Evolutionary conservation across 768 basidiomycete species (phyloP).

Genomic region (Rhodotorula paludigena): DNA sequence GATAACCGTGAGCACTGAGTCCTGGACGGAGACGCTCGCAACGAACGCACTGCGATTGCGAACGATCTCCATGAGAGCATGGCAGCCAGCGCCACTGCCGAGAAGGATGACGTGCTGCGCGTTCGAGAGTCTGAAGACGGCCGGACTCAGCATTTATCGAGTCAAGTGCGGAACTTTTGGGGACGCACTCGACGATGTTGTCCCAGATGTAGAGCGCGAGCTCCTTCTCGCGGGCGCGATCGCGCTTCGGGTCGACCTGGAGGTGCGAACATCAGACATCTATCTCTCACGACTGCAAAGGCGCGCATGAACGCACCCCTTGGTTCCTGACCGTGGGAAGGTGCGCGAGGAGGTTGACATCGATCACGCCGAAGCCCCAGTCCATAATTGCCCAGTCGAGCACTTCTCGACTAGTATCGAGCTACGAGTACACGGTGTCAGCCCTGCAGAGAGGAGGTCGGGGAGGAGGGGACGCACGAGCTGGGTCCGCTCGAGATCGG

Average conservation of each 20-base stretch:
- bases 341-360: slow-evolving; percentile 67
- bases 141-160: too few species aligned
- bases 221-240: slow-evolving; percentile 49
- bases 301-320: neutral
- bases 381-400: slow-evolving; percentile 64
- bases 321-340: slow-evolving; percentile 40
- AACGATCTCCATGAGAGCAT: slow-evolving; percentile 68
- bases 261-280: slow-evolving; percentile 49
- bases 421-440: slow-evolving; percentile 53
- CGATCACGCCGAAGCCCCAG: slow-evolving; percentile 68
- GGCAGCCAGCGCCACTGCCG: slow-evolving; percentile 80
- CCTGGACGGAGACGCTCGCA: neutral
- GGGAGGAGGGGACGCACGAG: slow-evolving; percentile 54
- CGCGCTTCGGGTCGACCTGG: slow-evolving; percentile 37
- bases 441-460: slow-evolving; percentile 7
- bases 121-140: slow-evolving; percentile 12
- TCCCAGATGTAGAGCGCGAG: slow-evolving; percentile 88
- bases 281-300: neutral
- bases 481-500: slow-evolving; percentile 75
- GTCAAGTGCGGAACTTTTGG: neutral
- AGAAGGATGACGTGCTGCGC: slow-evolving; percentile 72
- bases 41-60: slow-evolving; percentile 57
- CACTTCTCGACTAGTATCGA: slow-evolving; percentile 76
- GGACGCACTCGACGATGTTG: slow-evolving; percentile 79
- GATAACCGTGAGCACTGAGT: too few species aligned